Evolutionary conservation across 129 eudicot genomes (phyloP).

Genomic region (Helianthus tuberosus): DNA sequence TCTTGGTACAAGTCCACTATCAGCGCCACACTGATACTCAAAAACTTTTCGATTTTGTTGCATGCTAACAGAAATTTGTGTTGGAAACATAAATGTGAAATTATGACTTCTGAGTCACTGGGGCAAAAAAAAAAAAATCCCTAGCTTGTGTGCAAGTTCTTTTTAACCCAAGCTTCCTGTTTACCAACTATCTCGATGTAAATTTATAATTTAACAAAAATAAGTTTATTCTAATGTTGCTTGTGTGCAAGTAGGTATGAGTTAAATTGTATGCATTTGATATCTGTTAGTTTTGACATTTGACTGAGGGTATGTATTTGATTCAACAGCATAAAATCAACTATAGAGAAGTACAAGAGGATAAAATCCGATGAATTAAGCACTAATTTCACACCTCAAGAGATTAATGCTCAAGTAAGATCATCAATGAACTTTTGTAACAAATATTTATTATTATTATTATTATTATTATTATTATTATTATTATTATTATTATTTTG

Average conservation of each 20-base stretch:
- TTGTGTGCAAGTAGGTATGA: too few relatives aligned
- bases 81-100: conserved; percentile 24
- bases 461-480: neutral
- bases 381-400: conserved; percentile 46
- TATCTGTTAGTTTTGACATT: neutral
- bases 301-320: neutral
- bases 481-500: neutral
- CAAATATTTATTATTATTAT: neutral
- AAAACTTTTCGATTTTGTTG: conserved; percentile 15
- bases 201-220: too few relatives aligned
- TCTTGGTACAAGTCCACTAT: conserved; percentile 24
- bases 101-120: neutral
- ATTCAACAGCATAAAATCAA: conserved; percentile 61
- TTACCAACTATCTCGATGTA: too few relatives aligned
- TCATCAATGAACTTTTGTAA: neutral
- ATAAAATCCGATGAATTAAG: conserved; percentile 49
- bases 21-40: neutral
- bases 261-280: neutral
- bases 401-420: conserved; percentile 75
- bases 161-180: too few relatives aligned
- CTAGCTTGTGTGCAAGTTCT: too few relatives aligned
- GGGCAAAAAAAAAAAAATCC: too few relatives aligned
- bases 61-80: conserved; percentile 21
- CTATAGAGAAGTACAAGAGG: conserved; percentile 80
- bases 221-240: too few relatives aligned